Evolutionary conservation across 805 yeast species (phyloP), one percentile per base, ranked within the genome.

Genomic region (Starmera quercuum): DNA sequence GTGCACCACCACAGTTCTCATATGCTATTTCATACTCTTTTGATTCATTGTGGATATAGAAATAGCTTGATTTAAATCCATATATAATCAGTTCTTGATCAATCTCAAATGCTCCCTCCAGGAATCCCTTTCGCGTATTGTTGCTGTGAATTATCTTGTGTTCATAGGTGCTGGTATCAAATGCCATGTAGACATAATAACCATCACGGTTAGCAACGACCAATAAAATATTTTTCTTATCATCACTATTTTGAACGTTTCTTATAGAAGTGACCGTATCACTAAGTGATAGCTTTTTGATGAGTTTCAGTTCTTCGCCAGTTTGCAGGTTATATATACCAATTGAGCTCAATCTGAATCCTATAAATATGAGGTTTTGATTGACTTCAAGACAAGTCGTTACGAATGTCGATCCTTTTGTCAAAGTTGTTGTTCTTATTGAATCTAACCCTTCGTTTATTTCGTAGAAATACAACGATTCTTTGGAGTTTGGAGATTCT

Each of bases 1-100:
- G 96, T 4, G 92, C 74, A 3, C 97, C 97, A 19, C 97, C 97
- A 56, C 97, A 92, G 11, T 68, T 56, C 40, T 78, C 85, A 37
- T 77, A 71, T 31, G 73, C 63, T 2, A 85, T 53, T 52, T 87
- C 95, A 33, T 68, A 64, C 44, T 83, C 87, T 28, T 68, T 63
- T 2, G 87, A 74, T 48, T 85, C 95, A 53, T 88, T 85, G 78
- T 86, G 86, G 16, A 85, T 56, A 47, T 80, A 82, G 49, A 90
- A 87, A 32, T 69, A 61, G 32, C 80, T 79, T 2, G 92, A 84
- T 45, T 78, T 75, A 66, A 92, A 90, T 1, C 97, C 97, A 54
- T 75, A 84, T 3, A 83, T 56, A 3, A 83, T 55, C 25, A 80
- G 56, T 27, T 76, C 76, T 9, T 67, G 64, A 11, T 57, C 45